Evolutionary conservation across 2,329 filamentous ascomycete species (phyloP), one percentile per base, ranked within the genome.

Genomic region (Penicillium italicum): DNA sequence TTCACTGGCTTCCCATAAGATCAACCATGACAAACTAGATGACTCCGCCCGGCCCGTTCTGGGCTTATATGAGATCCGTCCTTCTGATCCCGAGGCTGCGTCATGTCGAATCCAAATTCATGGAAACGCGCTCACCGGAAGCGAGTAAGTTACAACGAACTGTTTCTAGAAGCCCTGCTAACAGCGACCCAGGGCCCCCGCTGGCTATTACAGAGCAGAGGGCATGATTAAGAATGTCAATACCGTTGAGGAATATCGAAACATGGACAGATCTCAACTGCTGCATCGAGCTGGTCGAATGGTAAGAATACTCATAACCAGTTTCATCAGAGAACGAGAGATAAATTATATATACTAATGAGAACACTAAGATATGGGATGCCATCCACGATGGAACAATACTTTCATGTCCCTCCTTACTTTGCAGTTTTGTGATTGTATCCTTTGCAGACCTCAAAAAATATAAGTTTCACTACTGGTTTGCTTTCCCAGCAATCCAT

Each of bases 381-480:
- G 93, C 94, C 26, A 97, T 99, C 69, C 88, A 91, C 63, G 94
- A 99, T 75, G 93, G 92, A 55, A 95, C 90, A 38, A 96, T 99
- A 64, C 97, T 96, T 76, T 94, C 91, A 10, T 90, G 93, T 48
- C 94, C 94, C 2, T 97, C 93, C 5, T 82, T 97, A 2, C 85
- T 99, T 18, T 86, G 91, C 5, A 94, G 90, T 7, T 97, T 97
- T 72, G 83, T 90, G 26, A 85, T 95, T 56, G 85, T 97, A 43
- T 96, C 91, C 16, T 99, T 90, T 72, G 93, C 94, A 59, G 93
- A 99, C 70, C 82, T 99, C 33, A 99, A 99, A 74, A 97, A 95
- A 70, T 97, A 97, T 77, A 90, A 87, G 60, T 97, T 97, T 71
- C 91, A 88, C n/a, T 97, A 97, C 76, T 96, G 95, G 86, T 97